Conservation (phyloP, 1,284 basidiomycete species). For the Pascua guehoae region DNA sequence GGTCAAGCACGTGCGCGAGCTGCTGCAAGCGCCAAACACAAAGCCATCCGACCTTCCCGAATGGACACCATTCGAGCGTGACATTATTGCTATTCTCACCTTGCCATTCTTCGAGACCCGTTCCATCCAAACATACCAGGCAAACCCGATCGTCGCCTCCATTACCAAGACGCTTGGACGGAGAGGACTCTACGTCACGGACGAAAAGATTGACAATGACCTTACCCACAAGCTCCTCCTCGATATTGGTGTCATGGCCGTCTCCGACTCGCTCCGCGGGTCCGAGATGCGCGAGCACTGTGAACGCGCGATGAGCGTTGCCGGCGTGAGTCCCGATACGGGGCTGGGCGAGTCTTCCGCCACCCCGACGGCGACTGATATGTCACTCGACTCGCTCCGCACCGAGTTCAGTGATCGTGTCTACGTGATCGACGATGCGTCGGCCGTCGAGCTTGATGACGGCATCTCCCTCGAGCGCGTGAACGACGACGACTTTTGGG, state of each 20-base stretch:
- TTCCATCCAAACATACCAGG: constrained; percentile 63
- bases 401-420: constrained; percentile 77
- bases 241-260: constrained; percentile 66
- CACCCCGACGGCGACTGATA: constrained; percentile 12
- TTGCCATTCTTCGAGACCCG: constrained; percentile 61
- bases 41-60: constrained; percentile 20
- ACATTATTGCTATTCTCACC: constrained; percentile 65
- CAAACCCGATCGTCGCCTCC: constrained; percentile 55
- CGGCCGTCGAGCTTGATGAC: constrained; percentile 88
- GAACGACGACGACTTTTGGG: constrained; percentile 63
- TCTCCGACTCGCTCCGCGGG: constrained; percentile 60
- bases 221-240: constrained; percentile 56
- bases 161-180: constrained; percentile 61
- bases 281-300: constrained; percentile 28
- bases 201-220: constrained; percentile 48
- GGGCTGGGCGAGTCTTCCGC: neutral
- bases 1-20: constrained; percentile 54
- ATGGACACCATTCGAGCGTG: constrained; percentile 61
- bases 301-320: constrained; percentile 8
- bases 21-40: constrained; percentile 1
- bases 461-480: constrained; percentile 77
- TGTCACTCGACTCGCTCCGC: constrained; percentile 49
- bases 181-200: constrained; percentile 31
- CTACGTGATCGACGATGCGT: constrained; percentile 82
- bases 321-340: neutral